Evolutionary conservation across 2,329 filamentous ascomycete species (phyloP).

Genomic region (Aspergillus cejpii): DNA sequence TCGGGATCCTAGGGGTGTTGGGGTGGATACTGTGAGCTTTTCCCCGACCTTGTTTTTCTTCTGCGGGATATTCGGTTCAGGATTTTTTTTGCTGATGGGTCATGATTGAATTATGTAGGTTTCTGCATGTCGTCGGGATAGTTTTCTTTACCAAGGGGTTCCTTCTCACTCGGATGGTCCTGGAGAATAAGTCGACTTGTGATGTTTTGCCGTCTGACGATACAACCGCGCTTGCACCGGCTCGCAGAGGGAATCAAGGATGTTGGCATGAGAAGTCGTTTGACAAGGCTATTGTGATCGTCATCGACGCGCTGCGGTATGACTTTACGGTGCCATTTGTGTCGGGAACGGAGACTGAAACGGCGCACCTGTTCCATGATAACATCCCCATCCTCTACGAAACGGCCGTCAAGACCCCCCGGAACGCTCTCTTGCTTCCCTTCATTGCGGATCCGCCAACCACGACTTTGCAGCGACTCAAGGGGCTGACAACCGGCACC

Average conservation of each 20-base stretch:
- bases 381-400: constrained; percentile 82
- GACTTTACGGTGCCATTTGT: constrained; percentile 85
- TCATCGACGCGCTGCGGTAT: constrained; percentile 91
- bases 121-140: constrained; percentile 72
- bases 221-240: constrained; percentile 11
- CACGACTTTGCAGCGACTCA: constrained; percentile 82
- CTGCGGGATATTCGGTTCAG: neutral
- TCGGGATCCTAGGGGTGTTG: constrained; percentile 34
- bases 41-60: neutral
- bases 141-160: constrained; percentile 94
- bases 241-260: constrained; percentile 49
- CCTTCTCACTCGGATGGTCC: constrained; percentile 74
- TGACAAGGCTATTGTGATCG: constrained; percentile 78
- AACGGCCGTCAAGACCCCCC: constrained; percentile 63
- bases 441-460: constrained; percentile 98
- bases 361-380: constrained; percentile 68
- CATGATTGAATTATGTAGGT: too few relatives aligned
- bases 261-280: constrained; percentile 98
- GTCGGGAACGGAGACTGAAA: constrained; percentile 39
- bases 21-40: constrained; percentile 38
- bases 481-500: constrained; percentile 90
- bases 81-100: constrained; percentile 1
- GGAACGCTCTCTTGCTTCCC: constrained; percentile 80
- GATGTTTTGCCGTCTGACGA: constrained; percentile 58
- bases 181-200: constrained; percentile 70